A percentile compares a stretch with the other conserved stretches of the same genome.
Evolutionary conservation across 192 early-diverging fungal species (phyloP).

Genomic region (Backusella sp.): DNA sequence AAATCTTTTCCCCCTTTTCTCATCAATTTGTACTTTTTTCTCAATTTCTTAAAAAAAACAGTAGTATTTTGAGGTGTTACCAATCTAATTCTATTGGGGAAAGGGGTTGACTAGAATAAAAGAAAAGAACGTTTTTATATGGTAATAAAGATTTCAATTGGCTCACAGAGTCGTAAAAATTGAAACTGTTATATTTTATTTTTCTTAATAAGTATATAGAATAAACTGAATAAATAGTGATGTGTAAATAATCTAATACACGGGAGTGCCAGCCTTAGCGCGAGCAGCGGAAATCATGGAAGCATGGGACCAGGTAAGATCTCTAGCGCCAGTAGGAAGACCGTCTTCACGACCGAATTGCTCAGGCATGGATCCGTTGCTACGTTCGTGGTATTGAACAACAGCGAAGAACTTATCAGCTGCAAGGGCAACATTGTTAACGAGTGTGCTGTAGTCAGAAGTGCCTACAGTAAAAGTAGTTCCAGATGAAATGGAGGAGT

Average conservation of each 20-base stretch:
- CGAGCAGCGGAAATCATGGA: constrained; percentile 44
- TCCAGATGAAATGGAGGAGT: constrained; percentile 20
- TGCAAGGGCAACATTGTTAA: constrained; percentile 36
- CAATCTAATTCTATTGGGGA: not conserved
- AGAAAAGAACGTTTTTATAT: not conserved
- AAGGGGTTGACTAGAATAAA: not conserved
- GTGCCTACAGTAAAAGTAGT: not conserved
- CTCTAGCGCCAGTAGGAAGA: constrained; percentile 53
- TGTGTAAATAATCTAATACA: not conserved
- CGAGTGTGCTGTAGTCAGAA: constrained; percentile 27
- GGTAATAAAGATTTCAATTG: not conserved
- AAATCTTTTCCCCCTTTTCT: too few relatives aligned
- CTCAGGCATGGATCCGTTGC: constrained; percentile 58
- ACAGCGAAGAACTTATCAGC: constrained; percentile 62
- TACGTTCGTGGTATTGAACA: constrained; percentile 48
- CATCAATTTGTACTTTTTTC: too few relatives aligned
- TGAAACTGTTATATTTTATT: not conserved
- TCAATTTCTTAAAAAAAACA: too few relatives aligned
- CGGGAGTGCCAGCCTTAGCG: constrained; percentile 26
- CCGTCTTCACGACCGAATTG: constrained; percentile 61
- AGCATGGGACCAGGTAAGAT: constrained; percentile 77
- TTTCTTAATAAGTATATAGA: not conserved
- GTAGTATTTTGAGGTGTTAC: not conserved
- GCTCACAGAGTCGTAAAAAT: not conserved
- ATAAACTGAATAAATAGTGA: not conserved